phyloP scores from a whole-genome alignment of 2,329 filamentous ascomycete genomes.

The Alternaria rosae region DNA sequence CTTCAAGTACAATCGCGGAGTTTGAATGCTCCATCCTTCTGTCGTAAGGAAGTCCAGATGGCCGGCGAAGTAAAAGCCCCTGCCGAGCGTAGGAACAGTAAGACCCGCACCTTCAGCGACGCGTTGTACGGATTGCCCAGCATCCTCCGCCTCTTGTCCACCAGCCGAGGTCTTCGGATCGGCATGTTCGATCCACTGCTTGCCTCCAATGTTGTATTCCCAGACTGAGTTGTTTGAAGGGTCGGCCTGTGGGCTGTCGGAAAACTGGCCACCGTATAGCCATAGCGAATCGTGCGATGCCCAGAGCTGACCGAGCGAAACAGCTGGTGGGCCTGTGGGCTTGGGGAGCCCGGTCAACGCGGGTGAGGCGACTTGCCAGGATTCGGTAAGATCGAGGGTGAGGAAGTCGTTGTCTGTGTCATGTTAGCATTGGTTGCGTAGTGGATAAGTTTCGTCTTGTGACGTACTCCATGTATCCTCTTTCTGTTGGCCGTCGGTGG shows the following conservation, averaged over 20 bases:
- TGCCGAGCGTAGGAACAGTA: constrained; percentile 71
- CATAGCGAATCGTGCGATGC: constrained; percentile 73
- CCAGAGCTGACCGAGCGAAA: constrained; percentile 79
- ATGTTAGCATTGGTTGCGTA: constrained; percentile 9
- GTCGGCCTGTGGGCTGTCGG: constrained; percentile 65
- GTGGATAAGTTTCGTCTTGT: background rate
- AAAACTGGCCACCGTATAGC: constrained; percentile 78
- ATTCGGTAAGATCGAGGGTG: constrained; percentile 72
- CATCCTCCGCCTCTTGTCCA: constrained; percentile 68
- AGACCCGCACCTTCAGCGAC: constrained; percentile 77
- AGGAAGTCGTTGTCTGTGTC: constrained; percentile 68
- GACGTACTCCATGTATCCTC: constrained; percentile 73
- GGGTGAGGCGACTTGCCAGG: constrained; percentile 73
- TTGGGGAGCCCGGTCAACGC: constrained; percentile 67
- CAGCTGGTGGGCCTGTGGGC: constrained; percentile 73
- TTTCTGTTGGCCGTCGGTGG: constrained; percentile 63
- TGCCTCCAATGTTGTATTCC: constrained; percentile 70
- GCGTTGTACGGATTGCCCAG: constrained; percentile 67
- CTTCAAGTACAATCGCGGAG: constrained; percentile 72
- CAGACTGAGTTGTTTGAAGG: constrained; percentile 71
- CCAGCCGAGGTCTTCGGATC: constrained; percentile 69
- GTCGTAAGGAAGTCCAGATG: constrained; percentile 72
- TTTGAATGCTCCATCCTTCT: constrained; percentile 71
- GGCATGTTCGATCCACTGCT: constrained; percentile 69
- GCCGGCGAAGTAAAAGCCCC: constrained; percentile 81